These are phyloP conservation scores for Herpetomonas tarakana DNA, from an alignment of 208 protist species.

Conservation along the genomic window DNA sequence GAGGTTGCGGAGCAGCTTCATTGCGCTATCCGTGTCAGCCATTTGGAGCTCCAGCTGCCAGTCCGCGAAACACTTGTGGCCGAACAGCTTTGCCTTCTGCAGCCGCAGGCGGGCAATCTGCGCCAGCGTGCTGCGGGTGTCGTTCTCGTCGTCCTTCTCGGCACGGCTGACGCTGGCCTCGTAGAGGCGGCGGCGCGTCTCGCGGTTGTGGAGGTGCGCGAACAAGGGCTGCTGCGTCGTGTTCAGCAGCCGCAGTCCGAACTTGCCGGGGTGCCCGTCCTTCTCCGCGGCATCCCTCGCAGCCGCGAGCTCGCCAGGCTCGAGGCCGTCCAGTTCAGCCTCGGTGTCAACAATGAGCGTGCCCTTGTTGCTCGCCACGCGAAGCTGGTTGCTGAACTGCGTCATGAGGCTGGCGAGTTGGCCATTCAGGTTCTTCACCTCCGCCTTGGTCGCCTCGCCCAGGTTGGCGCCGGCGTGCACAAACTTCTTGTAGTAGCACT, in stretches of 20 bases:
- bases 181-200: constrained; percentile 37
- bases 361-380: constrained; percentile 24
- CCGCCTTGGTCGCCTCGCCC: constrained; percentile 20
- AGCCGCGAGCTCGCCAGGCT: constrained; percentile 21
- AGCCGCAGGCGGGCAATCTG: constrained; percentile 40
- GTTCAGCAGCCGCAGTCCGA: constrained; percentile 45
- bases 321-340: constrained; percentile 38
- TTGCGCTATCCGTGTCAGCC: constrained; percentile 26
- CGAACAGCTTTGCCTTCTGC: constrained; percentile 38
- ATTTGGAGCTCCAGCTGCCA: constrained; percentile 45
- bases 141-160: constrained; percentile 17
- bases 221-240: constrained; percentile 56
- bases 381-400: constrained; percentile 31
- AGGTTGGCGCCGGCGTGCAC: constrained; percentile 33
- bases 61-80: constrained; percentile 44
- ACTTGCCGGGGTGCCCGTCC: constrained; percentile 32
- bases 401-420: constrained; percentile 35
- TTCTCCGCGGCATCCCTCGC: constrained; percentile 29
- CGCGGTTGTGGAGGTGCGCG: constrained; percentile 24
- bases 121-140: constrained; percentile 22
- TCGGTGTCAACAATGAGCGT: constrained; percentile 29
- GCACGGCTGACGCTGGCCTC: constrained; percentile 29
- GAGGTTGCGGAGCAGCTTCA: constrained; percentile 26
- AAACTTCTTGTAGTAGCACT: constrained; percentile 34
- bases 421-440: constrained; percentile 36